Evolutionary conservation across 805 yeast genomes (phyloP).

Genomic region (Candida sanyiensis): DNA sequence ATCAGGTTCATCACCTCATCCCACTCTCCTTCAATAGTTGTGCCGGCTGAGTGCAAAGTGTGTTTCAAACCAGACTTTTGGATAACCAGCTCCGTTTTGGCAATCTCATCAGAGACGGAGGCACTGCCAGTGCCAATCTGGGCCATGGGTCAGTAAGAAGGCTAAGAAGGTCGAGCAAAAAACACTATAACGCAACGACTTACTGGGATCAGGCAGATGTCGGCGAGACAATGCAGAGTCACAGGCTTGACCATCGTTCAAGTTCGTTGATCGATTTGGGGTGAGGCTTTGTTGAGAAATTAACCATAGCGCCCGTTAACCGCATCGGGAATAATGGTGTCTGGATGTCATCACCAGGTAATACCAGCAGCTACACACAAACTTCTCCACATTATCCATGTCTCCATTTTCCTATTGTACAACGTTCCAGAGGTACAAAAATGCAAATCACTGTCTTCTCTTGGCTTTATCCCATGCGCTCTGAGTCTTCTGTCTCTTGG

Average conservation of each 20-base stretch:
- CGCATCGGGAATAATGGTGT: constrained; percentile 1
- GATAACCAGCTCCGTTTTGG: constrained; percentile 60
- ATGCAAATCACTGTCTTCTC: constrained; percentile 25
- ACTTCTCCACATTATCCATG: neutral
- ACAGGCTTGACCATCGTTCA: constrained; percentile 26
- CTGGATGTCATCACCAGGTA: constrained; percentile 1
- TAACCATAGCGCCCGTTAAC: too few species aligned
- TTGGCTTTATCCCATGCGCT: constrained; percentile 58
- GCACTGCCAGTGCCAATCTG: constrained; percentile 73
- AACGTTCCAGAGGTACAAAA: neutral
- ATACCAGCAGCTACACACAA: too few species aligned
- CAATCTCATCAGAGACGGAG: constrained; percentile 77
- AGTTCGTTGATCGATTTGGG: too few species aligned
- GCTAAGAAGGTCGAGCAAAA: too few species aligned
- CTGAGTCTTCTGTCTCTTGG: constrained; percentile 33
- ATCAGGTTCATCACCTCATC: constrained; percentile 73
- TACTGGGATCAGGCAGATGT: constrained; percentile 79
- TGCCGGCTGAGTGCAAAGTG: constrained; percentile 86
- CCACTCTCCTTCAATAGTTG: constrained; percentile 92
- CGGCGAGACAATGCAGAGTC: constrained; percentile 68
- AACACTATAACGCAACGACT: constrained; percentile 23
- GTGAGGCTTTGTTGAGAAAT: too few species aligned
- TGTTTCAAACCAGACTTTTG: constrained; percentile 57
- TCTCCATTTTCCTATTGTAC: neutral
- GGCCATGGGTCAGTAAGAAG: too few species aligned